Conservation (phyloP, 352 stramenopile genomes). For the Blastocystis sp. region DNA sequence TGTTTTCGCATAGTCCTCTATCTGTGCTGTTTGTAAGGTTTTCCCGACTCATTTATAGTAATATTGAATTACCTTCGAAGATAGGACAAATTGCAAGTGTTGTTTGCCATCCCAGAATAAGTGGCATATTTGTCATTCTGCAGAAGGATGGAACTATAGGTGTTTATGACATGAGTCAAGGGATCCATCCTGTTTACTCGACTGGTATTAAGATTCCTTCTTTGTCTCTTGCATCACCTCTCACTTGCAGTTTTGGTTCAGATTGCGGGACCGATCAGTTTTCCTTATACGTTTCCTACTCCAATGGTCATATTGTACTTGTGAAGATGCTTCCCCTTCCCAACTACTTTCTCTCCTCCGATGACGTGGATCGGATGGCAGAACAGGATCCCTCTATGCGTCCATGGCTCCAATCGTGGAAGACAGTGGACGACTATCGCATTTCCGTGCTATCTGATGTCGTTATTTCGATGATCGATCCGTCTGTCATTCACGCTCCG, state of each 20-base stretch:
- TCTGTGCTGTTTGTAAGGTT: background rate
- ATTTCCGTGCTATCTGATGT: no score
- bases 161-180: background rate
- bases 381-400: background rate
- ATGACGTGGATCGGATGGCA: background rate
- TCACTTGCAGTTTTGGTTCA: background rate
- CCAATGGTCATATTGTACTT: background rate
- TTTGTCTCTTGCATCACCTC: background rate
- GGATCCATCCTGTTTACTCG: background rate
- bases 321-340: background rate
- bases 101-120: background rate
- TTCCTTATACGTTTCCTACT: background rate
- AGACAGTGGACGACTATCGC: background rate
- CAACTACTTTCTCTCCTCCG: background rate
- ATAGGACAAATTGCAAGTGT: background rate
- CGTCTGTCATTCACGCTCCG: no score
- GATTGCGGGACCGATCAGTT: background rate
- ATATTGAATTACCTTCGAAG: background rate
- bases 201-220: background rate
- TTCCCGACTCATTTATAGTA: background rate
- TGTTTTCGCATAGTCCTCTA: background rate
- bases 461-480: no score
- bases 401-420: background rate
- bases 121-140: background rate
- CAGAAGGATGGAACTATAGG: background rate